phyloP scores from a whole-genome alignment of 306 rosid species.

The Chamaecrista fasciculata region DNA sequence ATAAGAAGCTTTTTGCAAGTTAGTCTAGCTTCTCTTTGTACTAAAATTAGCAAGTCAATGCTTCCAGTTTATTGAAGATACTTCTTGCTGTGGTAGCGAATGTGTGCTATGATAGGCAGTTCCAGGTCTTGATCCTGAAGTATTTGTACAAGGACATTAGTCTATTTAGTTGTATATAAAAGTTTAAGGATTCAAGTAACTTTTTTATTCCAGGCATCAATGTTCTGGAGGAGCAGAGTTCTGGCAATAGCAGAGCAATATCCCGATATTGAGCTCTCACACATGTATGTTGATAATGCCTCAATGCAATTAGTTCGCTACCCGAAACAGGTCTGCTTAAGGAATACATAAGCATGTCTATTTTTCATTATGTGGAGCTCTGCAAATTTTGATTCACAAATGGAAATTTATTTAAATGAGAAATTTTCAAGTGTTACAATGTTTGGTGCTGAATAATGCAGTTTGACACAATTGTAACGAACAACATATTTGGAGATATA shows the following conservation, averaged over 20 bases:
- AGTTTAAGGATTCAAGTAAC: not conserved
- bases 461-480: conserved; percentile 90
- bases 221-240: conserved; percentile 86
- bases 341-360: conserved; percentile 5
- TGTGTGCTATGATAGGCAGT: conserved; percentile 5
- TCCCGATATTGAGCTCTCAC: conserved; percentile 91
- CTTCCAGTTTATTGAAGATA: not conserved
- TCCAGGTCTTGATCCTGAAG: not conserved
- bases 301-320: conserved; percentile 89
- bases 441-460: conserved; percentile 42
- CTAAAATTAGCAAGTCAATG: not conserved
- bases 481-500: conserved; percentile 96
- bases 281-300: conserved; percentile 97
- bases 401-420: conserved; percentile 17
- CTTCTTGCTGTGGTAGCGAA: not conserved
- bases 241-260: conserved; percentile 59
- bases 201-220: conserved; percentile 62
- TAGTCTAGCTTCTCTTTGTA: conserved; percentile 7
- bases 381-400: conserved; percentile 2
- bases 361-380: conserved; percentile 25
- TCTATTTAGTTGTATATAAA: not conserved
- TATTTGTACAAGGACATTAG: not conserved
- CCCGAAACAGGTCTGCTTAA: conserved; percentile 81
- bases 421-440: conserved; percentile 18
- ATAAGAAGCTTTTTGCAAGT: not conserved